Evolutionary conservation across 2,329 filamentous ascomycete species (phyloP), one percentile per base, ranked within the genome.

Genomic region (Colletotrichum australisinense): DNA sequence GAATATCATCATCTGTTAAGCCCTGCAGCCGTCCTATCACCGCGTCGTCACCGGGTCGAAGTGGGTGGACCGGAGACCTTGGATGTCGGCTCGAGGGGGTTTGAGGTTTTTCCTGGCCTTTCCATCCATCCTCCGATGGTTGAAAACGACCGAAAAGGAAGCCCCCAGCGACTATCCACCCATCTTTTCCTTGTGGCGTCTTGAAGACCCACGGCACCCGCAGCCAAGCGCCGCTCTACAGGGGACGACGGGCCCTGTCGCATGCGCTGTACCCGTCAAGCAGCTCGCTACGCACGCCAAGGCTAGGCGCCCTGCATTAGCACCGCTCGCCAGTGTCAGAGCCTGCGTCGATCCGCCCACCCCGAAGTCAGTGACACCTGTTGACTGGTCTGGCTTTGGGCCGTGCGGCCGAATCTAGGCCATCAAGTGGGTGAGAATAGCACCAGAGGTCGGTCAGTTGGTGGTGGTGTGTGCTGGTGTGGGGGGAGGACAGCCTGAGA

Each of bases 241-340:
- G 59, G 65, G 65, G 58, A 32, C 38, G 55, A 19, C 42, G 35
- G n/a, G 49, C 49, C 62, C 55, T 16, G 38, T 72, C 58, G 66
- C 65, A 69, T 69, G 59, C 63, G 63, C 70, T 70, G 66, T 69
- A 56, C 42, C 60, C 66, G 66, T 73, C 64, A 30, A 52, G 55
- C 28, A 64, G 59, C 59, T 64, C 70, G 70, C 69, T 69, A 72
- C 69, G 30, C 32, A 35, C 69, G 69, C 70, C 70, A 69, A 73
- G 70, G 52, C 67, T 30, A 65, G 70, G 60, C 62, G 71, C 71
- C 71, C 71, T 71, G 71, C 71, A 71, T 70, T 71, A 66, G 71
- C 56, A 71, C 56, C 38, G 60, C 67, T 46, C 71, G 35, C 60
- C 49, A 66, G 71, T 63, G 67, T 73, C 46, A 57, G 71, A 71